Evolutionary conservation across 2,329 filamentous ascomycete genomes (phyloP).

Genomic region (Aspergillus aculeatus): DNA sequence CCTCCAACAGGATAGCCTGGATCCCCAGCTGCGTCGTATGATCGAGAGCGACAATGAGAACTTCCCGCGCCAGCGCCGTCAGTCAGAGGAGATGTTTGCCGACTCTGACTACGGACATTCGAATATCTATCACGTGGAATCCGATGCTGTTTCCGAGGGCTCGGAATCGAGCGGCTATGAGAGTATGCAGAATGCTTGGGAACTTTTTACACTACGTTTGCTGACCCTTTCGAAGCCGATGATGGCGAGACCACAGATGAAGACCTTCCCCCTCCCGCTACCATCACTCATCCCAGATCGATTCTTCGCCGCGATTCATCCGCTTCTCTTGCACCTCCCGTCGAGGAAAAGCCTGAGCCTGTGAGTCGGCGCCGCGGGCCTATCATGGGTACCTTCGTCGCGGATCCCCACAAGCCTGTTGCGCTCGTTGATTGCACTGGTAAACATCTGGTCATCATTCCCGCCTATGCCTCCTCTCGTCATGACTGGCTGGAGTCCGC

Average conservation of each 20-base stretch:
- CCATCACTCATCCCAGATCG: slow-evolving; percentile 48
- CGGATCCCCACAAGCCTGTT: slow-evolving; percentile 49
- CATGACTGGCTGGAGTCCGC: slow-evolving; percentile 48
- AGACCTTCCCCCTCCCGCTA: slow-evolving; percentile 51
- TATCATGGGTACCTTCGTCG: slow-evolving; percentile 48
- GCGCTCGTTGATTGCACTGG: slow-evolving; percentile 49
- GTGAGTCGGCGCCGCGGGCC: slow-evolving; percentile 45
- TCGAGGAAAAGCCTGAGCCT: slow-evolving; percentile 36
- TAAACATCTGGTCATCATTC: slow-evolving; percentile 49
- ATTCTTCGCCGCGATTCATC: slow-evolving; percentile 52
- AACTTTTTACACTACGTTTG: slow-evolving; percentile 26
- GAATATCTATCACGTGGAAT: slow-evolving; percentile 48
- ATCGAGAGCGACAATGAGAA: slow-evolving; percentile 64
- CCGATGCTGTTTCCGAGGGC: slow-evolving; percentile 40
- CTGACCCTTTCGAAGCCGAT: slow-evolving; percentile 55
- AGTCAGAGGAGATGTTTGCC: slow-evolving; percentile 40
- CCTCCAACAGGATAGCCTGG: slow-evolving; percentile 69
- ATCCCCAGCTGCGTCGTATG: slow-evolving; percentile 69
- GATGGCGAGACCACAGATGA: slow-evolving; percentile 62
- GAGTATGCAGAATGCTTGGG: slow-evolving; percentile 48
- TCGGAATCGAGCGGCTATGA: slow-evolving; percentile 56
- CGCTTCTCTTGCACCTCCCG: slow-evolving; percentile 44
- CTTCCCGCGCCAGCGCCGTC: slow-evolving; percentile 28
- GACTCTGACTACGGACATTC: slow-evolving; percentile 41
- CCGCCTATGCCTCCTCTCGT: slow-evolving; percentile 47